phyloP scores from a whole-genome alignment of 1,284 basidiomycete species.

The Marasmius tenuissimus region DNA sequence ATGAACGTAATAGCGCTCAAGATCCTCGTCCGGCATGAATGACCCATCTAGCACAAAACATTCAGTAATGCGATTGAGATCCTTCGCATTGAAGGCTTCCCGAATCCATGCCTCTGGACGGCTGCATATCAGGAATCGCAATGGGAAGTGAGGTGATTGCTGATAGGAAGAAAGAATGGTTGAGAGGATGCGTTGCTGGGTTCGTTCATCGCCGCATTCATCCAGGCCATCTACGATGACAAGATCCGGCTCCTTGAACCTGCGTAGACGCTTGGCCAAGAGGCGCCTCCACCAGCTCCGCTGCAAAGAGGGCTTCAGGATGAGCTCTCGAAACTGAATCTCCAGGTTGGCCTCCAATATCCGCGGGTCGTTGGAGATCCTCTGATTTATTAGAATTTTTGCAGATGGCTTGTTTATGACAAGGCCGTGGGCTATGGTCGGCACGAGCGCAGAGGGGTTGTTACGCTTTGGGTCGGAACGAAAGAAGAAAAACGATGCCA shows the following conservation, averaged over 20 bases:
- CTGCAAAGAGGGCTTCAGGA: not conserved
- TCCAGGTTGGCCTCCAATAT: constrained; percentile 1
- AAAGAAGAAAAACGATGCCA: constrained; percentile 20
- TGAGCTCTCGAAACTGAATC: constrained; percentile 1
- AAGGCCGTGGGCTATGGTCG: constrained; percentile 2
- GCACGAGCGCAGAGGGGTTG: not conserved
- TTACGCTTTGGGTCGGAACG: constrained; percentile 4
- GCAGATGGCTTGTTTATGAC: not conserved
- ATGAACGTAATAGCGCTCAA: not conserved
- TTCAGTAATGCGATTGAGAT: not conserved
- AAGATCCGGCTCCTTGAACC: not conserved
- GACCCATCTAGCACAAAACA: not conserved
- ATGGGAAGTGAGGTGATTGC: constrained; percentile 10
- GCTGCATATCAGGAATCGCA: constrained; percentile 25
- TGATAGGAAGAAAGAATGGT: not conserved
- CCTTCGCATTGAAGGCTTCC: constrained; percentile 11
- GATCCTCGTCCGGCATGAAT: not conserved
- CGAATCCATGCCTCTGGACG: constrained; percentile 24
- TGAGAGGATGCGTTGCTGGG: not conserved
- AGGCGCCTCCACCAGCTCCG: not conserved
- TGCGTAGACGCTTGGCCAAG: too few species aligned
- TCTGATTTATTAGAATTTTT: not conserved
- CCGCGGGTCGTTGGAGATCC: not conserved
- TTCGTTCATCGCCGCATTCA: not conserved
- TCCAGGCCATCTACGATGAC: constrained; percentile 7